Conservation (phyloP, 75 land plant species). For the Pseudotsuga menziesii region DNA sequence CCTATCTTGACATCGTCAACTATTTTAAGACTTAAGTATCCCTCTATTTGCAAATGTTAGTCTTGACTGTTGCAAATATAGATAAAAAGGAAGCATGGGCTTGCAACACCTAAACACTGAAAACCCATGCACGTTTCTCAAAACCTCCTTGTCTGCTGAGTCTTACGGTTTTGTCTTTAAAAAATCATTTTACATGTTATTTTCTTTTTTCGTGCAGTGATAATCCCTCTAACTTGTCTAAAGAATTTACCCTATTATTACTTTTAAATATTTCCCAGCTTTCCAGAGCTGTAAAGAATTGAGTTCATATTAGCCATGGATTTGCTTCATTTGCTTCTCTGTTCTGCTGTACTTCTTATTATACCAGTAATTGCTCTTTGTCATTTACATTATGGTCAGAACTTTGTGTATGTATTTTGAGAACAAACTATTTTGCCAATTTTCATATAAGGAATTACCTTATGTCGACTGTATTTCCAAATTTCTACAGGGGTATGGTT, state of each 20-base stretch:
- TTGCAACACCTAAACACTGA: too few relatives aligned
- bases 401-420: neutral
- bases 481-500: conserved; percentile 25
- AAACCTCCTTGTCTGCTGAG: too few relatives aligned
- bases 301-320: neutral
- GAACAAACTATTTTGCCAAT: neutral
- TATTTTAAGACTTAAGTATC: too few relatives aligned
- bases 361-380: neutral
- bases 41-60: too few relatives aligned
- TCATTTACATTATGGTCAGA: neutral
- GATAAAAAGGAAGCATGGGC: too few relatives aligned
- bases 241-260: neutral
- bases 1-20: too few relatives aligned
- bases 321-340: neutral
- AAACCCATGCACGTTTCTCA: too few relatives aligned
- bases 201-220: too few relatives aligned
- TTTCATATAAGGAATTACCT: neutral
- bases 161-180: too few relatives aligned
- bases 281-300: neutral
- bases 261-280: neutral
- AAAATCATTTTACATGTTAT: too few relatives aligned
- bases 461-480: neutral
- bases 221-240: too few relatives aligned
- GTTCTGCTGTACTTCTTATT: neutral
- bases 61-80: too few relatives aligned